A percentile compares a stretch with the other conserved stretches of the same genome.
These are phyloP conservation scores for Mycosphaerella sp. DNA, from an alignment of 2,329 filamentous ascomycete species.

Conservation along the genomic window DNA sequence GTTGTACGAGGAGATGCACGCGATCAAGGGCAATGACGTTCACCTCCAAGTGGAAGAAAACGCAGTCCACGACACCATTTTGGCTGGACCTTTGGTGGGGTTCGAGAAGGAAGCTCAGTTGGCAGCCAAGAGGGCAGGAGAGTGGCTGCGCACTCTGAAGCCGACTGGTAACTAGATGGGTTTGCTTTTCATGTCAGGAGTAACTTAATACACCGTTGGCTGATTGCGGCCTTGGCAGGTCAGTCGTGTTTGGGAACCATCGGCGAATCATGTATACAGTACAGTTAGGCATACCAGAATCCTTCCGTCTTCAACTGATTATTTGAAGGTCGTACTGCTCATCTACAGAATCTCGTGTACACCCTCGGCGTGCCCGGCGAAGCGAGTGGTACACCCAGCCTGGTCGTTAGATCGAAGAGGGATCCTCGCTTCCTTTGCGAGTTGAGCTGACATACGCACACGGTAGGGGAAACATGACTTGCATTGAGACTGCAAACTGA, in stretches of 20 bases:
- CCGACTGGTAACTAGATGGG: not conserved
- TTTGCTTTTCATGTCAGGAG: too few relatives aligned
- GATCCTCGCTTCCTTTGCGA: too few relatives aligned
- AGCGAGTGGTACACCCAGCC: not conserved
- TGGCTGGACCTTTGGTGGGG: slow-evolving; percentile 38
- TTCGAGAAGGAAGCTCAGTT: slow-evolving; percentile 38
- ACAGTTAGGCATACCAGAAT: not conserved
- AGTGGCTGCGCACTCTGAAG: slow-evolving; percentile 25
- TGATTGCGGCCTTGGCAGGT: not conserved
- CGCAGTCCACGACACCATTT: slow-evolving; percentile 45
- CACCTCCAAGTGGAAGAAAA: slow-evolving; percentile 38
- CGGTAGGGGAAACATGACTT: too few relatives aligned
- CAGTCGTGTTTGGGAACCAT: too few relatives aligned
- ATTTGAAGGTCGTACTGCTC: not conserved
- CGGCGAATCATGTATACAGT: not conserved
- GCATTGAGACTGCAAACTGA: not conserved
- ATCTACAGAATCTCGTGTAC: not conserved
- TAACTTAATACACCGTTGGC: too few relatives aligned
- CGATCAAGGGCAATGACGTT: slow-evolving; percentile 38
- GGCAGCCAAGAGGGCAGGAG: slow-evolving; percentile 36
- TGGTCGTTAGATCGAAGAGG: not conserved
- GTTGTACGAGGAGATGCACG: slow-evolving; percentile 37
- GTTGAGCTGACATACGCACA: too few relatives aligned
- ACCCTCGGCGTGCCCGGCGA: not conserved
- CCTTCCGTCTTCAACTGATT: not conserved